phyloP scores from a whole-genome alignment of 1,139 yeast genomes.

The Eremothecium coryli region DNA sequence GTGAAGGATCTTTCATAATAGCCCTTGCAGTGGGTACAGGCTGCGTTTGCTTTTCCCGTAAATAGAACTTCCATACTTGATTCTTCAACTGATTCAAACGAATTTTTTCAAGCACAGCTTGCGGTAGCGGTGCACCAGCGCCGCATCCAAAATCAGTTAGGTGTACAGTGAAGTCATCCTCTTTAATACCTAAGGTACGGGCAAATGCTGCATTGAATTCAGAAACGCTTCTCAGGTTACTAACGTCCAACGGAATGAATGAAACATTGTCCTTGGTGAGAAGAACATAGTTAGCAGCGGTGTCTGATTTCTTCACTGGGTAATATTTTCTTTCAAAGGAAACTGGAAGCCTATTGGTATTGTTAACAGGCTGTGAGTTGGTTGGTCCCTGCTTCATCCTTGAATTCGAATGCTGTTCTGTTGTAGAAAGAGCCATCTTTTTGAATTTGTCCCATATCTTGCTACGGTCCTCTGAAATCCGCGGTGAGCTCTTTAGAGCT shows the following conservation, averaged over 20 bases:
- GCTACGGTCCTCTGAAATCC: slow-evolving; percentile 19
- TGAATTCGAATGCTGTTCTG: slow-evolving; percentile 7
- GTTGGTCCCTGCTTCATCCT: slow-evolving; percentile 5
- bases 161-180: slow-evolving; percentile 44
- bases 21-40: slow-evolving; percentile 32
- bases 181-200: slow-evolving; percentile 36
- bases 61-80: slow-evolving; percentile 36
- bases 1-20: slow-evolving; percentile 20
- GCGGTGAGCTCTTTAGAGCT: slow-evolving; percentile 12
- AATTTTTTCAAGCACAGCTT: slow-evolving; percentile 40
- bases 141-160: slow-evolving; percentile 62
- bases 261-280: slow-evolving; percentile 50
- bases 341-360: neutral
- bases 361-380: neutral
- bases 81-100: slow-evolving; percentile 31
- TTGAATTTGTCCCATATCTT: slow-evolving; percentile 27
- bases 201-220: slow-evolving; percentile 36
- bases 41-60: slow-evolving; percentile 18
- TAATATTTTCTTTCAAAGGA: slow-evolving; percentile 31
- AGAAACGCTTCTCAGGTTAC: slow-evolving; percentile 26
- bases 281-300: slow-evolving; percentile 35
- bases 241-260: slow-evolving; percentile 43
- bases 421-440: slow-evolving; percentile 13
- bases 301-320: slow-evolving; percentile 26
- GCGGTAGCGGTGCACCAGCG: slow-evolving; percentile 49